Evolutionary conservation across 345 rosid genomes (phyloP).

Genomic region (Diplotaxis tenuifolia): DNA sequence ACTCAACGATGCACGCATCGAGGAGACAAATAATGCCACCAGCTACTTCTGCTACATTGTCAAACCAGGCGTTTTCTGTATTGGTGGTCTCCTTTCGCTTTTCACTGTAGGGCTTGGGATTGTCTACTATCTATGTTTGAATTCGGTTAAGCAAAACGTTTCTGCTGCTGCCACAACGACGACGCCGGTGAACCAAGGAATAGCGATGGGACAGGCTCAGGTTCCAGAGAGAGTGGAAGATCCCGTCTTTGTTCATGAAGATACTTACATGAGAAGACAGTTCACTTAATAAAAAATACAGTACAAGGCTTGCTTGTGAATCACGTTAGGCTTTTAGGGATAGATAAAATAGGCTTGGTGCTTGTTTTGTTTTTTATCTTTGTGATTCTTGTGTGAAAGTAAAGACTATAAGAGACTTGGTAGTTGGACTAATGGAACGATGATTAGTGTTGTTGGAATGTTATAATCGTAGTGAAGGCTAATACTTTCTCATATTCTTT

Average conservation of each 20-base stretch:
- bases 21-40: conserved; percentile 46
- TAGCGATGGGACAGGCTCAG: conserved; percentile 81
- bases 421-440: conserved; percentile 7
- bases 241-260: conserved; percentile 83
- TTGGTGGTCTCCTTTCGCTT: conserved; percentile 60
- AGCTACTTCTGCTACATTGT: conserved; percentile 73
- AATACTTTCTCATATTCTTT: neutral
- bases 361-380: conserved; percentile 3
- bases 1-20: conserved; percentile 63
- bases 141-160: conserved; percentile 41
- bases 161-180: conserved; percentile 47
- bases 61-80: conserved; percentile 82
- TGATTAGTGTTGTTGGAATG: conserved; percentile 17
- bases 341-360: neutral
- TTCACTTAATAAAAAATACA: conserved; percentile 50
- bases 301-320: neutral
- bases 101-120: conserved; percentile 60
- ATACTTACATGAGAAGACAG: conserved; percentile 72
- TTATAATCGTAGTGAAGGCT: neutral
- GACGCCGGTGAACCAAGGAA: conserved; percentile 40
- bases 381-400: conserved; percentile 5
- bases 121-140: conserved; percentile 61
- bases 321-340: conserved; percentile 18
- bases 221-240: conserved; percentile 54
- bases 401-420: neutral